These are phyloP conservation scores for Oryza punctata DNA, from an alignment of 176 grass and related monocot genomes.

Conservation along the genomic window DNA sequence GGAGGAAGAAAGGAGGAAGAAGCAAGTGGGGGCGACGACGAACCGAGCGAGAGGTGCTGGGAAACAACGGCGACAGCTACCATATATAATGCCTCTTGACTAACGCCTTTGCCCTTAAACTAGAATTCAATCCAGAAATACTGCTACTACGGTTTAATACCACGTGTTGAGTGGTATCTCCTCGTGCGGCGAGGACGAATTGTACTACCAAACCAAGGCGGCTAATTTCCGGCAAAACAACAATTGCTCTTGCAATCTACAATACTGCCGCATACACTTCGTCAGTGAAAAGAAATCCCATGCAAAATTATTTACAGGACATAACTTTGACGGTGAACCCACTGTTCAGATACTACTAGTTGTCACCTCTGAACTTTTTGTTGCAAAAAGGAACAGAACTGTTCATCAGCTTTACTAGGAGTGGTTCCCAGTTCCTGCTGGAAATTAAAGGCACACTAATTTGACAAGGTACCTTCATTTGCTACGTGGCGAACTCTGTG, in stretches of 20 bases:
- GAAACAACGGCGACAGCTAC: background rate
- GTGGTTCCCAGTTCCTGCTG: background rate
- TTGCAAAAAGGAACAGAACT: background rate
- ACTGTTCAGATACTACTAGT: too few relatives aligned
- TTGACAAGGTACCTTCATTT: background rate
- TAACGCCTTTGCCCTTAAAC: background rate
- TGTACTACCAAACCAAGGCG: background rate
- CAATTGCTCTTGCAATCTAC: background rate
- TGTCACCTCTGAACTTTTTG: background rate
- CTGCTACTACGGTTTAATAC: background rate
- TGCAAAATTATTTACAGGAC: too few relatives aligned
- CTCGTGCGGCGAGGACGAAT: background rate
- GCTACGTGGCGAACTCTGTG: background rate
- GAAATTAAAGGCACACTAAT: background rate
- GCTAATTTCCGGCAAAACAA: background rate
- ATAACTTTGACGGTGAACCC: too few relatives aligned
- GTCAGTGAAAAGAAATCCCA: too few relatives aligned
- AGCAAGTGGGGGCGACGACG: background rate
- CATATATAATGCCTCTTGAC: background rate
- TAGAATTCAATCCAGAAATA: background rate
- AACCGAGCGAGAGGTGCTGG: background rate
- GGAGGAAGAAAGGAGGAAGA: background rate
- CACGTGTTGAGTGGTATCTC: background rate
- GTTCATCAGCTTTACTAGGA: background rate
- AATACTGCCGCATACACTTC: background rate